Base-by-base conservation (phyloP, 108 stramenopile species). In the Cyclotella sp. region DNA sequence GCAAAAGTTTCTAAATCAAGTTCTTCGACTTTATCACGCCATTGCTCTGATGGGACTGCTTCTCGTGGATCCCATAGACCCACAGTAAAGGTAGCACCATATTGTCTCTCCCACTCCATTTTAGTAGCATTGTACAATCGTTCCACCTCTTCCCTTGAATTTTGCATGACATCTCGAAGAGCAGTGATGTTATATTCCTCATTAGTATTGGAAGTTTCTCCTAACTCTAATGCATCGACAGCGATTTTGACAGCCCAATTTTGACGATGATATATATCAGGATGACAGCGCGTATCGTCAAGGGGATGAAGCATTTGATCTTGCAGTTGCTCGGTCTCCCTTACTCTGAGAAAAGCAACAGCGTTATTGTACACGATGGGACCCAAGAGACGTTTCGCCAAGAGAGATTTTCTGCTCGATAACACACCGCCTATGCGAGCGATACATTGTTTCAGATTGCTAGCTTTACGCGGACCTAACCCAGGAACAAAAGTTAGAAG, bases 401-500 rank as follows among this genome's bases (percentile, higher is more conserved):
- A 84, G 15, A 97, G 54, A 4, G 73, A 88, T 44, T 85, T 89
- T 27, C 91, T 74, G 22, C 81, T 86, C 22, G 86, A 75, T 8
- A 93, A 85, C 13, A 84, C 77, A 21, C 90, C 93, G 46, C 92
- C 90, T 12, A 87, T 81, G 19, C 89, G 87, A 51, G 81, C 70
- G 26, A 94, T 59, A 64, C 65, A 91, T 60, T 94, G 90, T 65
- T 95, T 96, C 28, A 93, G 68, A 84, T 85, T 93, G 40, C 87
- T 91, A 28, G 96, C 96, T 78, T 98, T 98, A 22, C 98, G 84
- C 40, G 96, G 96, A 54, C 98, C 98, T 28, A 98, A 72, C 12
- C 98, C 98, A 34, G 97, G 92, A n/a, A 96, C 90, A 84, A 98
- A 98, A 15, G 91, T 84, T 34, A 98, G 77, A 30, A 92, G 51